Base-by-base conservation (phyloP, 371 early-diverging fungal genomes). In the Mortierella sp. region DNA sequence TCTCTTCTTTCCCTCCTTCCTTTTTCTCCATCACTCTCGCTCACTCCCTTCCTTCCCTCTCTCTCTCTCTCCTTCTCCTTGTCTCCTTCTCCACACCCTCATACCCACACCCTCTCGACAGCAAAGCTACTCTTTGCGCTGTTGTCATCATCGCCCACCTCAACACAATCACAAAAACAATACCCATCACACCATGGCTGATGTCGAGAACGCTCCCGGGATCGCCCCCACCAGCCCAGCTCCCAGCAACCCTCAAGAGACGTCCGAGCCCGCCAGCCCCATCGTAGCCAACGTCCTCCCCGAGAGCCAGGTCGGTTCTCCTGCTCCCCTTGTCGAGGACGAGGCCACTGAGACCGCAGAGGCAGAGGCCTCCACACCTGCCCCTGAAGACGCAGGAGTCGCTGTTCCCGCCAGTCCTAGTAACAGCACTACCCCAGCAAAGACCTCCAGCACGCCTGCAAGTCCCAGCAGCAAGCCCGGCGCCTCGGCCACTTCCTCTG, bases 131-230 rank as follows among this genome's bases (percentile, higher is more conserved):
- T 24, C 14, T 73, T 40, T 40, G 61, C 24, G 24, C 21, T n/a
- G 69, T 55, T 64, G 64, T 64, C 64, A 64, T 64, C 64, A 31
- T 37, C 37, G 14, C 64, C 26, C 11, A 9, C 24, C 14, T 67
- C 37, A 28, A 3, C 59, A 26, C 55, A 24, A 28, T 28, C 44
- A 16, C 44, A 46, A 50, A 51, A 46, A 69, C 54, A 71, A 51
- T 40, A 64, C 72, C 19, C 43, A 46, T 19, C 13, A 16, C 19
- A 73, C 51, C 43, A 83, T 83, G 83, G 83, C 83, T 57, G 85
- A 84, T 78, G 85, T 84, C 77, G 85, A 84, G 70, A 74, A 69
- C 71, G 76, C 76, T 54, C 80, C 83, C 75, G 83, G 73, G 69
- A 75, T 81, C 71, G 78, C 76, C 61, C 81, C 85, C 21, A 31